A percentile compares a stretch with the other conserved stretches of the same genome.
These are phyloP conservation scores for Bipolaris bicolor DNA, from an alignment of 2,329 filamentous ascomycete species.

Conservation along the genomic window DNA sequence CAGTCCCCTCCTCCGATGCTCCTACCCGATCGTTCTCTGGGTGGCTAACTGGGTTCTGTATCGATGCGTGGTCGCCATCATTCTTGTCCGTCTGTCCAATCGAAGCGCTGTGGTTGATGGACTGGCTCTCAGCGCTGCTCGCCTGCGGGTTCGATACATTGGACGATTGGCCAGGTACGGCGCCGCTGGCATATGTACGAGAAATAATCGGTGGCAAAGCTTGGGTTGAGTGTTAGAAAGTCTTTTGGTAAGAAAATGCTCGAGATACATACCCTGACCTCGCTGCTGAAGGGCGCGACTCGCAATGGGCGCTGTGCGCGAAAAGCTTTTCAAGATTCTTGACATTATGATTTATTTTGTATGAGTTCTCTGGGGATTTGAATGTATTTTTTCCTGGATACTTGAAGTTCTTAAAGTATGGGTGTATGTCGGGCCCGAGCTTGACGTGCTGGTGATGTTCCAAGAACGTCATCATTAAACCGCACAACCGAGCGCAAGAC, in stretches of 20 bases:
- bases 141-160: conserved; percentile 22
- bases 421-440: neutral
- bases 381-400: neutral
- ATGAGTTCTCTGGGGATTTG: neutral
- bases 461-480: conserved; percentile 11
- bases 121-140: conserved; percentile 17
- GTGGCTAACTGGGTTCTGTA: conserved; percentile 19
- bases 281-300: conserved; percentile 7
- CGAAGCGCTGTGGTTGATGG: conserved; percentile 19
- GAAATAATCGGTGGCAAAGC: conserved; percentile 5
- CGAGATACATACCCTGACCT: conserved; percentile 4
- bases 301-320: conserved; percentile 7
- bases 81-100: conserved; percentile 10
- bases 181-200: conserved; percentile 14
- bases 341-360: conserved; percentile 3
- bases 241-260: accelerated
- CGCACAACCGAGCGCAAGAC: neutral
- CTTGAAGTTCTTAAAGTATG: neutral
- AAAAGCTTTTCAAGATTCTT: conserved; percentile 8
- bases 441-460: conserved; percentile 13
- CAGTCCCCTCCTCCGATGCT: conserved; percentile 19
- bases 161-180: conserved; percentile 17
- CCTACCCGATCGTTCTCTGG: conserved; percentile 15
- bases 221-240: neutral
- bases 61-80: conserved; percentile 16